Evolutionary conservation across 495 filamentous ascomycete genomes (phyloP), one percentile per base, ranked within the genome.

Genomic region (Neurospora sp.): DNA sequence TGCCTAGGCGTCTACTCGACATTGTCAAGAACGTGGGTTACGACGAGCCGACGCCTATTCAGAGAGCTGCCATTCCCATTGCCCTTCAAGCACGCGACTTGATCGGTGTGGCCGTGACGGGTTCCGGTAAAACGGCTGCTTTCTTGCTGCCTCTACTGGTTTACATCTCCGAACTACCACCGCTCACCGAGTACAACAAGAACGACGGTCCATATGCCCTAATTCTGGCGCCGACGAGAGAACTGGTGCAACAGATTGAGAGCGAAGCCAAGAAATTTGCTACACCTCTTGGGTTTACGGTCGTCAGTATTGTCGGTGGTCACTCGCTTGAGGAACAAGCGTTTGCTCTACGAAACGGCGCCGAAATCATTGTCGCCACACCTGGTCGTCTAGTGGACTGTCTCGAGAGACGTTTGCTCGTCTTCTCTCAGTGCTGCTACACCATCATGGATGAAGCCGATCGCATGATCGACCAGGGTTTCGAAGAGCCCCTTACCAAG

Each of bases 381-480:
- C 96, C 96, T 0, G 96, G 96, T 83, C 94, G 96, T 89, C 87
- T 99, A 0, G 93, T 98, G 38, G 96, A 99, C 83, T 98, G 93
- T 81, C 94, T 99, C 72, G 96, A 99, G 82, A 88, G 96, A 38
- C 91, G 96, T 12, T 88, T 98, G 12, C 85, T 98, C 0, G 96
- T 99, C 8, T 89, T 99, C 39, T 89, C 89, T 16, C 96, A 98
- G 81, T 98, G 96, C 79, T 98, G 95, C 85, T 99, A 99, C 83
- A 89, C 98, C 69, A 97, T 99, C 81, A 88, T 88, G 86, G 96
- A 99, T 82, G 96, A 99, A 89, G 96, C 96, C 69, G 96, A 99
- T 84, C 90, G 96, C 42, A 99, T 99, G 96, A 98, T 99, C 74
- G 96, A 99, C 80, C 89, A 98, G 74, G 96, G 96, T 69, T 98